These are phyloP conservation scores for Verticillium alfalfae DNA, from an alignment of 2,329 filamentous ascomycete species.

Conservation along the genomic window DNA sequence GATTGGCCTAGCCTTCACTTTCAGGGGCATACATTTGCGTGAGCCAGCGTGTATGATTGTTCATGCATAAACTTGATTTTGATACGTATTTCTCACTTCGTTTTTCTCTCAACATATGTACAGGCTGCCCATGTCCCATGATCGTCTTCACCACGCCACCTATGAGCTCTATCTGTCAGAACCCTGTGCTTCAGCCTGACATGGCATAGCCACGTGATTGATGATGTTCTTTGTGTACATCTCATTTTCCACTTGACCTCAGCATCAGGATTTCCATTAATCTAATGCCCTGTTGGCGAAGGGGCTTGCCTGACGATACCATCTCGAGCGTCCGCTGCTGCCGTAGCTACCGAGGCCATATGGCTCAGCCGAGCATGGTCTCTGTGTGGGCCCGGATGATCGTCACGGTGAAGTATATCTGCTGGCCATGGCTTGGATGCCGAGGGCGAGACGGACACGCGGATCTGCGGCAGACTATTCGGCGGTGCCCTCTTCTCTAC, in stretches of 20 bases:
- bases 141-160: no score
- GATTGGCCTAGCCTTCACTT: no score
- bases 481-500: not conserved
- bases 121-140: no score
- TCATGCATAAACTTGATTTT: not conserved
- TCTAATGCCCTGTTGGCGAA: conserved; percentile 6
- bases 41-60: not conserved
- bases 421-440: conserved; percentile 6
- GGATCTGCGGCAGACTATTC: conserved; percentile 1
- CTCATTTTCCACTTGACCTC: no score
- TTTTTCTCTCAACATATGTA: no score
- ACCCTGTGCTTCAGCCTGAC: no score
- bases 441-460: conserved; percentile 3
- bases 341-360: conserved; percentile 20
- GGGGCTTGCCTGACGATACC: conserved; percentile 2
- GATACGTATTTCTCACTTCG: no score
- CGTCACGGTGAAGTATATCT: conserved; percentile 6
- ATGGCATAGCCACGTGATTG: no score
- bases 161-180: no score
- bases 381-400: conserved; percentile 11
- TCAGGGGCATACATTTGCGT: no score
- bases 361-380: conserved; percentile 23
- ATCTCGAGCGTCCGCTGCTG: conserved; percentile 17
- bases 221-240: no score
- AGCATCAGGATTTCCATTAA: not conserved